Base-by-base conservation (phyloP, 257 asterid species). In the Capsicum baccatum region DNA sequence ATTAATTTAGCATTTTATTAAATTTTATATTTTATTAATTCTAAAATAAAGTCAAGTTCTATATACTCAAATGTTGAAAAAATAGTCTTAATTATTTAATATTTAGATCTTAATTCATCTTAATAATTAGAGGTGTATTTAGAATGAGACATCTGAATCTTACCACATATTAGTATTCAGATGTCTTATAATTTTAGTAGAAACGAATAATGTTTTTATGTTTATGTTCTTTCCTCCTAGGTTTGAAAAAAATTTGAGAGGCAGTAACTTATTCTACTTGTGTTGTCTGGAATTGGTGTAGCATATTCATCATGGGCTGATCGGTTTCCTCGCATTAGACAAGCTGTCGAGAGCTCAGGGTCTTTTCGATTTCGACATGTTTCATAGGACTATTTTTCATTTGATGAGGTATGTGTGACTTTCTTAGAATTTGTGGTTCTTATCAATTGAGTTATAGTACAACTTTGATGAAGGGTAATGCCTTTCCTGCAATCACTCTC, bases 281-380 rank as follows among this genome's bases (percentile, higher is more conserved):
- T 21, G 26, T 35, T 76, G 42, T 37, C 19, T 48, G 39, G 47
- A 17, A 42, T 80, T 67, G 84, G 56, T 83, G 87, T 92, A 93
- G 98, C 93, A 56, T 94, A 92, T 89, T 91, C 91, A 60, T 89
- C 90, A 82, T 92, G 97, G 97, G 92, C 89, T 56, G 90, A 89
- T 71, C 93, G 92, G 81, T 94, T 89, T 85, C 97, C 98, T 21
- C 87, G 13, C 62, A 89, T 94, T 83, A 91, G 85, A 87, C 84
- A 87, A 88, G 86, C 84, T 64, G 90, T 92, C 58, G 97, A 91
- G 88, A 79, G 88, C 85, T 88, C 87, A 90, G n/a, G 81, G 26
- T 21, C 63, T 26, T 76, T 14, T 26, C 26, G 48, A 76, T 76
- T 54, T 76, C 48, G 26, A 54, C 26, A 56, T 26, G 62, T 52